These are phyloP conservation scores for Pseudopediastrum boryanum DNA, from an alignment of 139 green algal species.

Conservation along the genomic window DNA sequence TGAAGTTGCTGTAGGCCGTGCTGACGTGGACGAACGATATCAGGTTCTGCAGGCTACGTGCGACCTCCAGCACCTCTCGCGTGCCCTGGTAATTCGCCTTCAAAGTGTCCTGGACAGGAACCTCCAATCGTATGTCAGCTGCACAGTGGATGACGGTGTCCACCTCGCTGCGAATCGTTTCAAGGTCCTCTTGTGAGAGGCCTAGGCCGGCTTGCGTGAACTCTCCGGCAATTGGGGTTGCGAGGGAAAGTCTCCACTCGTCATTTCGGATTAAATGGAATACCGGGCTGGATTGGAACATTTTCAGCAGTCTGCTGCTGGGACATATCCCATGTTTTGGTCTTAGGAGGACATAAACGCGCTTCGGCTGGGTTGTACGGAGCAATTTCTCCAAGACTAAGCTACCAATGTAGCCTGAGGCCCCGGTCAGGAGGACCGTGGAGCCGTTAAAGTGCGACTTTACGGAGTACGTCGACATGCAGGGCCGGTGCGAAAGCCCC, in stretches of 20 bases:
- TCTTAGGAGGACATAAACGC: conserved; percentile 27
- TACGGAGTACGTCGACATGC: conserved; percentile 12
- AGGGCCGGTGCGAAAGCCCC: too few species aligned
- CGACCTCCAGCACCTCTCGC: conserved; percentile 14
- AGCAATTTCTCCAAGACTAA: conserved; percentile 35
- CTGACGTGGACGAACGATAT: conserved; percentile 52
- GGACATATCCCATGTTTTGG: conserved; percentile 8
- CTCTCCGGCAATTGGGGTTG: conserved; percentile 21
- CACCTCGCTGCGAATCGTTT: background rate
- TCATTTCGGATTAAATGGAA: conserved; percentile 28
- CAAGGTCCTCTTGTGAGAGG: conserved; percentile 13
- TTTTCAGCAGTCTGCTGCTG: background rate
- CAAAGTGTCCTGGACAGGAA: conserved; percentile 54
- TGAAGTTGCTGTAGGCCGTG: conserved; percentile 49
- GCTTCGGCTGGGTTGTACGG: conserved; percentile 6
- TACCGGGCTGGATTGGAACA: conserved; percentile 10
- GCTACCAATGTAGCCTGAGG: conserved; percentile 53
- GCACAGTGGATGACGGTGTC: conserved; percentile 37
- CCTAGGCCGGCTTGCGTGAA: conserved; percentile 23
- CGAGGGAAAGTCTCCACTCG: background rate
- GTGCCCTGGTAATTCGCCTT: conserved; percentile 51
- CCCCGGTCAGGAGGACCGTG: conserved; percentile 36
- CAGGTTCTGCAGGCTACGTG: conserved; percentile 9
- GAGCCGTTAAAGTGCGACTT: background rate
- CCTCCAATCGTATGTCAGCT: conserved; percentile 49